Base-by-base conservation (phyloP, 495 filamentous ascomycete genomes). In the Sporormia fimetaria region DNA sequence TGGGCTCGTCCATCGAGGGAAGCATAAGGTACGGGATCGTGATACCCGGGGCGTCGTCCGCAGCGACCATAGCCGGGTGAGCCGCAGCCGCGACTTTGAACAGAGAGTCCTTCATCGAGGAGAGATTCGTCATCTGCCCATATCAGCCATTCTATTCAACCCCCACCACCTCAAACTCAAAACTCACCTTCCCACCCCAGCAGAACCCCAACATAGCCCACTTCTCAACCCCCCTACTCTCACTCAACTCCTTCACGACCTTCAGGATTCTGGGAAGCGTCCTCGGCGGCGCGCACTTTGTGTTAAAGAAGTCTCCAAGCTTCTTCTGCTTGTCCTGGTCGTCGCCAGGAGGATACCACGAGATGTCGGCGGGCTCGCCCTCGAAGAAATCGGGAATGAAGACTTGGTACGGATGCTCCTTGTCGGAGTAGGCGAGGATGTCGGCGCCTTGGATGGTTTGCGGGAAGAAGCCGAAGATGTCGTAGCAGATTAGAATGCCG, bases 121-220 rank as follows among this genome's bases (percentile, higher is more conserved):
- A 64, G n/a, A 83, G 67, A n/a, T 71, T 69, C 11, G 71, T 64
- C 35, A 81, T 74, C 68, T 69, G 25, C 24, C 30, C 21, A 20
- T 9, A 23, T 42, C 21, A 42, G 24, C 20, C 12, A 10, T 16
- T n/a, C 6, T 7, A 28, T 1, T 12, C 3, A 32, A 6, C 29
- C 30, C 8, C 4, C 20, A 12, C 21, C 6, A n/a, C 16, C 14
- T 21, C 23, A 15, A 3, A 28, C 20, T 6, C 32, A 25, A 29
- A 29, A 16, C 35, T 11, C 25, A 47, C 50, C 49, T 56, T 56
- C 14, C 49, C 52, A 41, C 88, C 88, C 88, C 87, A 98, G 72
- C 88, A 98, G 73, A 71, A 86, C 10, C 88, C 88, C n/a, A 95
- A 58, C 42, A 85, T 68, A n/a, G 68, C 86, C 85, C 84, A 94